These are phyloP conservation scores for Phoma sp. DNA, from an alignment of 2,329 filamentous ascomycete genomes.

Conservation along the genomic window DNA sequence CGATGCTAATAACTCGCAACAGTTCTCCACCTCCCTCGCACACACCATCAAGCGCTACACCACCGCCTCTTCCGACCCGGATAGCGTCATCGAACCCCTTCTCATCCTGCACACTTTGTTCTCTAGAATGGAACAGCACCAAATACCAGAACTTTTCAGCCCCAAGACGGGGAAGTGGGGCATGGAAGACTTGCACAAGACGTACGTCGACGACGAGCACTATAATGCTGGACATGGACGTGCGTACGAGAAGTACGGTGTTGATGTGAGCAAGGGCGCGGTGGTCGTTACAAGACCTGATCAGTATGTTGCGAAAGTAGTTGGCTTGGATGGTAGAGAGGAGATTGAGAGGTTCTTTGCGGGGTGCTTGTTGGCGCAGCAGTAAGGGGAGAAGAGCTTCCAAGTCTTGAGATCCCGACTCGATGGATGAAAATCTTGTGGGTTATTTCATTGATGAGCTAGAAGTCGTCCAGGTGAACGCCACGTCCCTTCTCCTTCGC, in stretches of 20 bases:
- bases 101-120: constrained; percentile 61
- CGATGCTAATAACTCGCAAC: background rate
- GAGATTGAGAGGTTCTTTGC: constrained; percentile 23
- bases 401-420: background rate
- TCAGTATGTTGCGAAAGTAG: constrained; percentile 56
- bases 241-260: constrained; percentile 63
- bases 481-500: constrained; percentile 22
- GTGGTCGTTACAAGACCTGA: constrained; percentile 66
- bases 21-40: constrained; percentile 32
- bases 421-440: no score
- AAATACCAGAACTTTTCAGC: constrained; percentile 64
- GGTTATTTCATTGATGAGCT: background rate
- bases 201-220: constrained; percentile 64
- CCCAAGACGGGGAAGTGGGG: constrained; percentile 62
- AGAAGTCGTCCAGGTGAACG: constrained; percentile 19
- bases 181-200: constrained; percentile 65
- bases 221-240: constrained; percentile 65
- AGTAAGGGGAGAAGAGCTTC: background rate
- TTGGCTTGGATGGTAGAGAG: constrained; percentile 15
- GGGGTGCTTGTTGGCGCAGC: constrained; percentile 15
- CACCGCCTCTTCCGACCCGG: constrained; percentile 51
- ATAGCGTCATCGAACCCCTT: constrained; percentile 64
- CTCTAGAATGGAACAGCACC: constrained; percentile 56
- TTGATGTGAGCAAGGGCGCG: constrained; percentile 47
- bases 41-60: constrained; percentile 53